phyloP scores from a whole-genome alignment of 768 basidiomycete genomes.

The Tylopilus subfusipes region DNA sequence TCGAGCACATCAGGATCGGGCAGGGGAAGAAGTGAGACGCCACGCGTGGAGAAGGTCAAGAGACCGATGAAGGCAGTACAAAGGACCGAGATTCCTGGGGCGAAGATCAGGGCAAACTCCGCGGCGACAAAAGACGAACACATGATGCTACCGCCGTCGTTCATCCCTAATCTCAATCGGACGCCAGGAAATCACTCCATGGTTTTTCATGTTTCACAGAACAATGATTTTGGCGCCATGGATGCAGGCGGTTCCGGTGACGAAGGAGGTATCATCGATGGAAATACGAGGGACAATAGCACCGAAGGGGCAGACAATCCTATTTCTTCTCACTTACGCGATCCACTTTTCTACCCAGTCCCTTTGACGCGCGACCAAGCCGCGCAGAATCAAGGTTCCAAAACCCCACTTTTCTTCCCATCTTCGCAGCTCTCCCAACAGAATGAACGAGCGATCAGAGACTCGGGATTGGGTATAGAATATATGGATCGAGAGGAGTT shows the following conservation, averaged over 20 bases:
- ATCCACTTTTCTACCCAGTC: slow-evolving; percentile 24
- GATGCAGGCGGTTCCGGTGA: not conserved
- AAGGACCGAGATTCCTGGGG: slow-evolving; percentile 22
- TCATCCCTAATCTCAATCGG: slow-evolving; percentile 15
- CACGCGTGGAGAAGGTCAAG: slow-evolving; percentile 45
- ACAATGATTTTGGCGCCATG: slow-evolving; percentile 14
- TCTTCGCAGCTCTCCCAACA: slow-evolving; percentile 60
- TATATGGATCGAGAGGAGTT: slow-evolving; percentile 63
- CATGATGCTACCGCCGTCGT: slow-evolving; percentile 41
- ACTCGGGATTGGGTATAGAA: slow-evolving; percentile 65
- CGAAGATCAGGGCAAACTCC: slow-evolving; percentile 13
- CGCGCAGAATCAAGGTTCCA: slow-evolving; percentile 7
- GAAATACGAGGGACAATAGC: not conserved
- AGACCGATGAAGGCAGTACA: slow-evolving; percentile 39
- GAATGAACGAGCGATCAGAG: slow-evolving; percentile 49
- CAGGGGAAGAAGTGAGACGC: slow-evolving; percentile 31
- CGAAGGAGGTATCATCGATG: slow-evolving; percentile 1
- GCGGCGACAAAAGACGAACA: slow-evolving; percentile 19
- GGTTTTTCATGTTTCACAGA: slow-evolving; percentile 16
- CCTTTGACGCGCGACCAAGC: not conserved
- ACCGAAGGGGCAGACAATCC: slow-evolving; percentile 1
- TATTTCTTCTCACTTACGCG: slow-evolving; percentile 2
- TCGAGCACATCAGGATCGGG: slow-evolving; percentile 23
- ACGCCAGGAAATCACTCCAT: slow-evolving; percentile 8
- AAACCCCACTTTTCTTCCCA: slow-evolving; percentile 41